Evolutionary conservation across 2,329 filamentous ascomycete species (phyloP).

Genomic region (Grosmannia serpens): DNA sequence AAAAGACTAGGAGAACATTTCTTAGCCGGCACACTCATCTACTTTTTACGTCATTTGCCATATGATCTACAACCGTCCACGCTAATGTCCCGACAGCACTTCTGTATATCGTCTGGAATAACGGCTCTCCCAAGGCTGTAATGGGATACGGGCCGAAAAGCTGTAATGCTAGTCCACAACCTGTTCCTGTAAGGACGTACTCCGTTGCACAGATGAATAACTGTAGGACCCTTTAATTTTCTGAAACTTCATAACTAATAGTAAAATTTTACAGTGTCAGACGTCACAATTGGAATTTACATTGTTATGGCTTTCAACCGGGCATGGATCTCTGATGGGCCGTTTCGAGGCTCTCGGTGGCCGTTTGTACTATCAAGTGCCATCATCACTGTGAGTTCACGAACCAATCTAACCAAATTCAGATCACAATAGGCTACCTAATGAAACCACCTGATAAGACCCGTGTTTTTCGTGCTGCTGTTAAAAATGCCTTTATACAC

Average conservation of each 20-base stretch:
- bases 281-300: constrained; percentile 20
- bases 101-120: constrained; percentile 27
- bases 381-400: constrained; percentile 20
- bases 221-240: constrained; percentile 15
- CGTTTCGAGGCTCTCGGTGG: constrained; percentile 20
- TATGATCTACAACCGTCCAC: too few relatives aligned
- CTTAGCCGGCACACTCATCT: constrained; percentile 28
- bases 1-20: constrained; percentile 21
- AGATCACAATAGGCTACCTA: neutral
- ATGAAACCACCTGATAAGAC: too few relatives aligned
- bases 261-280: constrained; percentile 14
- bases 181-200: constrained; percentile 22
- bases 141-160: constrained; percentile 32
- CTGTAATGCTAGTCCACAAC: constrained; percentile 22
- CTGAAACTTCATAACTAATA: neutral
- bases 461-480: constrained; percentile 20
- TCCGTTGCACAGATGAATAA: constrained; percentile 23
- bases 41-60: constrained; percentile 23
- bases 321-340: constrained; percentile 26
- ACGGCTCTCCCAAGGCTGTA: constrained; percentile 20
- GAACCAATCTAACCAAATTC: too few relatives aligned
- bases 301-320: constrained; percentile 22
- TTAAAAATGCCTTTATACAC: constrained; percentile 24
- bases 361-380: constrained; percentile 27
- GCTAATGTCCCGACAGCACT: constrained; percentile 3